A percentile compares a stretch with the other conserved stretches of the same genome.
phyloP scores from a whole-genome alignment of 148 eudicot genomes.

The Rhododendron mucronatum region DNA sequence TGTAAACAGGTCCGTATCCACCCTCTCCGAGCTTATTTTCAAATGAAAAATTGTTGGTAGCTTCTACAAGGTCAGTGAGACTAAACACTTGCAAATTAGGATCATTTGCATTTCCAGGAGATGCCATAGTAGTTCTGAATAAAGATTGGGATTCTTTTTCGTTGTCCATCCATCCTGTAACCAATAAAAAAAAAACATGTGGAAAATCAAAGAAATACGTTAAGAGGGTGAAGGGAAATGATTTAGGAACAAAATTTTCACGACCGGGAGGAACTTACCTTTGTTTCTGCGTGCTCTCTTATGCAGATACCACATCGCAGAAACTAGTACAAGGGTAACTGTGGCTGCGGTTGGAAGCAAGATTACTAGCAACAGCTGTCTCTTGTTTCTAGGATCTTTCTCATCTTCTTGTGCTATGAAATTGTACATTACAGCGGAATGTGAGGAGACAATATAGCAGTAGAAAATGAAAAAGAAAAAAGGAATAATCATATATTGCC shows the following conservation, averaged over 20 bases:
- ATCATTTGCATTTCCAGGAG: background rate
- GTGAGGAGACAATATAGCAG: too few relatives aligned
- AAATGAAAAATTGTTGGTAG: conserved; percentile 30
- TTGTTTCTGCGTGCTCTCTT: background rate
- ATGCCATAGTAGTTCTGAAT: background rate
- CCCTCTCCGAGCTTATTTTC: conserved; percentile 41
- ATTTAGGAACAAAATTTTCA: background rate
- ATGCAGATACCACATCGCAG: background rate
- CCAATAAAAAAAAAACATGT: too few relatives aligned
- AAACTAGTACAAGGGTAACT: background rate
- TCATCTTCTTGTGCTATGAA: background rate
- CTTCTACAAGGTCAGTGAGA: conserved; percentile 22
- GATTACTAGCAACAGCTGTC: background rate
- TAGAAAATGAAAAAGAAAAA: background rate
- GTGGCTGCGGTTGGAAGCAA: background rate
- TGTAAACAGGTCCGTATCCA: conserved; percentile 33
- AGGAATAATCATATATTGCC: too few relatives aligned
- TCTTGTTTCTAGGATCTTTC: background rate
- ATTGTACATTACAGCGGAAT: too few relatives aligned
- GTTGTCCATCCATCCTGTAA: background rate
- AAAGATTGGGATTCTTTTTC: background rate
- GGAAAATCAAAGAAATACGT: too few relatives aligned
- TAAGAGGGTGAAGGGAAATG: background rate
- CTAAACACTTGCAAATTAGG: conserved; percentile 2
- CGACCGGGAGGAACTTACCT: background rate